Evolutionary conservation across 1,139 yeast genomes (phyloP).

Genomic region (Debaryomyces udenii): DNA sequence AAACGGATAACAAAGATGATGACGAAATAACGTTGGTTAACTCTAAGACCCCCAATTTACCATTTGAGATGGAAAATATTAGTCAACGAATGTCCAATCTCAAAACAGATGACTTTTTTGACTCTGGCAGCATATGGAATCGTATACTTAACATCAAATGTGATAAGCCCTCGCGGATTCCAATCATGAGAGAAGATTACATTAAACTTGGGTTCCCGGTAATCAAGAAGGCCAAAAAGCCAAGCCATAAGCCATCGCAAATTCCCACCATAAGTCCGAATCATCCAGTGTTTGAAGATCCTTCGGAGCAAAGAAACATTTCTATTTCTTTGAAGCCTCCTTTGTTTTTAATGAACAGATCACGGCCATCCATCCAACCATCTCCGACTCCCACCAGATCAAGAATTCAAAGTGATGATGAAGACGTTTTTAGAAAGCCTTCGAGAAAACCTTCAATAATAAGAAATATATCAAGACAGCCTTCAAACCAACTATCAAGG

Average conservation of each 20-base stretch:
- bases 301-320: conserved; percentile 24
- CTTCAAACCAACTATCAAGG: conserved; percentile 2
- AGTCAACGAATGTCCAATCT: conserved; percentile 5
- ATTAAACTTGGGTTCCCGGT: conserved; percentile 25
- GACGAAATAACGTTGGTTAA: conserved; percentile 28
- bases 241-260: conserved; percentile 16
- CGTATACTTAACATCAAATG: conserved; percentile 8
- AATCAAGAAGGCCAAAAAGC: conserved; percentile 23
- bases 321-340: conserved; percentile 14
- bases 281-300: conserved; percentile 33
- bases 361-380: conserved; percentile 7
- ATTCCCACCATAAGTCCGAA: conserved; percentile 38
- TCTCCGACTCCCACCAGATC: conserved; percentile 11
- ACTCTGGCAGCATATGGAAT: conserved; percentile 12
- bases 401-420: conserved; percentile 3
- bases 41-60: conserved; percentile 18
- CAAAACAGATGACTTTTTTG: conserved; percentile 1
- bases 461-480: not conserved
- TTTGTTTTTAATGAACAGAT: conserved; percentile 7
- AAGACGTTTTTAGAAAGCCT: conserved; percentile 8
- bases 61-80: conserved; percentile 12
- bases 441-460: conserved; percentile 8
- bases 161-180: conserved; percentile 21
- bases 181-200: conserved; percentile 31
- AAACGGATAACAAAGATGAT: too few relatives aligned